Percentiles rank a stretch among this genome's conserved stretches.
Conservation (phyloP, 164 flowering plant genomes). For the Chimonanthus salicifolius region DNA sequence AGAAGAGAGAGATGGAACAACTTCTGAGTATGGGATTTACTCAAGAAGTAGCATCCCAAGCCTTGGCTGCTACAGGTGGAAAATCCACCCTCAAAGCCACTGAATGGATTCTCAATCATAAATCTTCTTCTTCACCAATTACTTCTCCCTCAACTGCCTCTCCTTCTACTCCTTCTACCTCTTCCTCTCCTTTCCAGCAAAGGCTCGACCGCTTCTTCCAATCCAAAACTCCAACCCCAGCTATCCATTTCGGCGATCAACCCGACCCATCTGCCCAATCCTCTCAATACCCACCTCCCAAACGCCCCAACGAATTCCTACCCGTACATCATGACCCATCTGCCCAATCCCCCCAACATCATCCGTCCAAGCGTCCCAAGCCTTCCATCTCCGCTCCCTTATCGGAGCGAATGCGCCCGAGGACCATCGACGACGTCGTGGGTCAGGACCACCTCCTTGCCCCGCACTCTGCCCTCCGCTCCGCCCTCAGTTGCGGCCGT, state of each 20-base stretch:
- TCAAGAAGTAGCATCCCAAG: constrained; percentile 45
- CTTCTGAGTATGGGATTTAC: constrained; percentile 80
- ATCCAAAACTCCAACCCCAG: neutral
- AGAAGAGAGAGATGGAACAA: constrained; percentile 47
- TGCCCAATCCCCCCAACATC: constrained; percentile 6
- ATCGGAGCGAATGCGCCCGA: constrained; percentile 78
- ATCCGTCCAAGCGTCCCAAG: constrained; percentile 25
- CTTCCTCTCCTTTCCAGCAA: neutral
- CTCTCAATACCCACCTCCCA: neutral
- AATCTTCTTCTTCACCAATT: constrained; percentile 6
- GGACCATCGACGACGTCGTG: constrained; percentile 49
- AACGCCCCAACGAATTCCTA: too few species aligned
- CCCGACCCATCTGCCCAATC: constrained; percentile 1
- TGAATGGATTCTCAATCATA: constrained; percentile 65
- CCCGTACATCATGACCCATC: constrained; percentile 2
- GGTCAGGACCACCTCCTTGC: constrained; percentile 79
- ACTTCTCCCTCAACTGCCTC: neutral
- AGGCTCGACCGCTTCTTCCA: neutral
- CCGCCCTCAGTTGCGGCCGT: constrained; percentile 38
- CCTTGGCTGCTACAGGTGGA: constrained; percentile 69
- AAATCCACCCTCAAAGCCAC: constrained; percentile 58
- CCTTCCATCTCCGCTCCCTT: constrained; percentile 19
- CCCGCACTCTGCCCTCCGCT: constrained; percentile 39
- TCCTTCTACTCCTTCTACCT: neutral
- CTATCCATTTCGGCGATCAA: neutral